Evolutionary conservation across 2,329 filamentous ascomycete genomes (phyloP).

Genomic region (Trichoderma sp.): DNA sequence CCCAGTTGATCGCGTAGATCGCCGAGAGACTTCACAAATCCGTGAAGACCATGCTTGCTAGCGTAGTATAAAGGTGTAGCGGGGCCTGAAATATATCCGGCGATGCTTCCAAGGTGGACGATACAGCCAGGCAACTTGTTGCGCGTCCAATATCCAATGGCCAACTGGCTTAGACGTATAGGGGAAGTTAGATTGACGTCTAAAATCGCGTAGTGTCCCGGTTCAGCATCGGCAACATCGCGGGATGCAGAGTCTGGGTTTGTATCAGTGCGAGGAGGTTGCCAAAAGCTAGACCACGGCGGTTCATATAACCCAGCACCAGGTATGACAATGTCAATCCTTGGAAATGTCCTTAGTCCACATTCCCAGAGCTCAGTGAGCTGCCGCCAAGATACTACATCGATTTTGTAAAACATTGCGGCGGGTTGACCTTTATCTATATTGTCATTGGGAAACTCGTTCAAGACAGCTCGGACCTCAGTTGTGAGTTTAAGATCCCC

Average conservation of each 20-base stretch:
- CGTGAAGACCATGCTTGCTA: slow-evolving; percentile 41
- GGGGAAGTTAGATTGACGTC: slow-evolving; percentile 41
- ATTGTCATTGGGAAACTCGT: neutral
- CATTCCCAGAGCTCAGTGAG: neutral
- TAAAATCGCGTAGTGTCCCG: slow-evolving; percentile 38
- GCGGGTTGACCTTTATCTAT: neutral
- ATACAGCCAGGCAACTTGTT: slow-evolving; percentile 33
- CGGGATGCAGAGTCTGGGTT: slow-evolving; percentile 32
- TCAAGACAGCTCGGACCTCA: neutral
- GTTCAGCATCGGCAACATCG: slow-evolving; percentile 33
- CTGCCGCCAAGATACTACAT: neutral
- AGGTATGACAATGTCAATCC: slow-evolving; percentile 40
- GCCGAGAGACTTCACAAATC: slow-evolving; percentile 37
- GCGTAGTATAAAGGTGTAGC: slow-evolving; percentile 40
- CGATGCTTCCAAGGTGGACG: slow-evolving; percentile 5
- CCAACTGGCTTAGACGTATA: slow-evolving; percentile 41
- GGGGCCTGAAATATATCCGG: slow-evolving; percentile 25
- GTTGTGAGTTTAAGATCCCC: neutral
- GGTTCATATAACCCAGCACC: slow-evolving; percentile 44
- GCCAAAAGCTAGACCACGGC: slow-evolving; percentile 33
- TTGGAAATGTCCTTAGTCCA: neutral
- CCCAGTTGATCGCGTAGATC: slow-evolving; percentile 35
- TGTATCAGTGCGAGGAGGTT: slow-evolving; percentile 33
- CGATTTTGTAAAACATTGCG: neutral
- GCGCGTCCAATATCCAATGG: slow-evolving; percentile 40